phyloP scores from a whole-genome alignment of 192 early-diverging fungal species.

The Backusella circina region DNA sequence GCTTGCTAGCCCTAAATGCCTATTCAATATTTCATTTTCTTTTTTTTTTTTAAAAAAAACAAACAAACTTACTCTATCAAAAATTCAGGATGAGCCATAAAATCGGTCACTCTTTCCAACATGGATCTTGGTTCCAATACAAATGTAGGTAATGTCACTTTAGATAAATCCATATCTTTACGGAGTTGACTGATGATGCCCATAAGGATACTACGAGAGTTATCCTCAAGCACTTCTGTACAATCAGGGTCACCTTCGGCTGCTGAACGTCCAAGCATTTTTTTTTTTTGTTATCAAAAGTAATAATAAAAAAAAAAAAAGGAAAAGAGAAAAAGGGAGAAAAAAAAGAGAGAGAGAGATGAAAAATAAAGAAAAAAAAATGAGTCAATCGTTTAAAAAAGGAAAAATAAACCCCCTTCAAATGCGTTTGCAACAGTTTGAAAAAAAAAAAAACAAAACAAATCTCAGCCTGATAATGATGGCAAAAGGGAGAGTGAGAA shows the following conservation, averaged over 20 bases:
- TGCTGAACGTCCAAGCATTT: slow-evolving; percentile 1
- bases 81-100: slow-evolving; percentile 89
- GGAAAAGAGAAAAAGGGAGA: neutral
- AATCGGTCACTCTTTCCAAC: slow-evolving; percentile 94
- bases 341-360: neutral
- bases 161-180: slow-evolving; percentile 88
- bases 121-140: slow-evolving; percentile 94
- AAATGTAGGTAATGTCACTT: slow-evolving; percentile 95
- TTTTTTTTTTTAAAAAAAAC: neutral
- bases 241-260: slow-evolving; percentile 23
- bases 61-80: slow-evolving; percentile 59
- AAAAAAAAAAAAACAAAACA: neutral
- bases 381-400: neutral
- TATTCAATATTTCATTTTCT: neutral
- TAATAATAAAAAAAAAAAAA: neutral
- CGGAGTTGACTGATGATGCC: slow-evolving; percentile 85
- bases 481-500: neutral
- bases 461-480: neutral
- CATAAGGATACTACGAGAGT: slow-evolving; percentile 80
- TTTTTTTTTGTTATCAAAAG: neutral
- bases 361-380: neutral
- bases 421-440: neutral
- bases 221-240: slow-evolving; percentile 86
- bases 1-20: slow-evolving; percentile 33
- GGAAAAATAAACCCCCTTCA: neutral